Evolutionary conservation across 2,329 filamentous ascomycete species (phyloP).

Genomic region (Clonostachys solani): DNA sequence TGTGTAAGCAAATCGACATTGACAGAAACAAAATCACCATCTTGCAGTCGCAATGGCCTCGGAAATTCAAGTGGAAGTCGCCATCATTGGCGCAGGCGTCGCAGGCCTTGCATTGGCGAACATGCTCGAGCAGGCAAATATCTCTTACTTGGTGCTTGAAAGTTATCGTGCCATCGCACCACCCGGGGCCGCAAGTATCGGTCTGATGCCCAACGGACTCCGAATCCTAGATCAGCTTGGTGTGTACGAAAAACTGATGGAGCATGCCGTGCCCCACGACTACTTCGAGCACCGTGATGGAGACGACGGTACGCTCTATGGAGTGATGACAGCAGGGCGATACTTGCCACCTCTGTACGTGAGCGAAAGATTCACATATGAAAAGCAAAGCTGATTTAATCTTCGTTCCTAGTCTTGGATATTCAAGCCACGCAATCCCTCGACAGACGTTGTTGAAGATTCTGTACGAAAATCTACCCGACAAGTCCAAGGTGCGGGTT

Average conservation of each 20-base stretch:
- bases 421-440: conserved; percentile 24
- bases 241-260: conserved; percentile 12
- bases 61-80: conserved; percentile 2
- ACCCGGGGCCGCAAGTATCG: conserved; percentile 41
- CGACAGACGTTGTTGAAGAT: conserved; percentile 22
- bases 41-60: no score
- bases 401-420: conserved; percentile 12
- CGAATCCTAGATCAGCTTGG: conserved; percentile 44
- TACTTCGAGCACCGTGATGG: no score
- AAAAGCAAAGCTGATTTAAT: no score
- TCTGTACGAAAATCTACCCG: conserved; percentile 22
- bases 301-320: no score
- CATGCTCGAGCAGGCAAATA: conserved; percentile 33
- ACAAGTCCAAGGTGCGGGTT: conserved; percentile 15
- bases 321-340: no score
- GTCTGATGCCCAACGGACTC: conserved; percentile 32
- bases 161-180: conserved; percentile 32
- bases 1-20: no score
- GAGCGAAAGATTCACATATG: no score
- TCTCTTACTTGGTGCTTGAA: conserved; percentile 47
- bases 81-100: conserved; percentile 43
- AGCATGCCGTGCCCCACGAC: no score
- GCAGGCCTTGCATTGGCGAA: conserved; percentile 26
- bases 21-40: no score
- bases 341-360: no score